These are phyloP conservation scores for Yamadazyma laniorum DNA, from an alignment of 805 yeast species.

Conservation along the genomic window DNA sequence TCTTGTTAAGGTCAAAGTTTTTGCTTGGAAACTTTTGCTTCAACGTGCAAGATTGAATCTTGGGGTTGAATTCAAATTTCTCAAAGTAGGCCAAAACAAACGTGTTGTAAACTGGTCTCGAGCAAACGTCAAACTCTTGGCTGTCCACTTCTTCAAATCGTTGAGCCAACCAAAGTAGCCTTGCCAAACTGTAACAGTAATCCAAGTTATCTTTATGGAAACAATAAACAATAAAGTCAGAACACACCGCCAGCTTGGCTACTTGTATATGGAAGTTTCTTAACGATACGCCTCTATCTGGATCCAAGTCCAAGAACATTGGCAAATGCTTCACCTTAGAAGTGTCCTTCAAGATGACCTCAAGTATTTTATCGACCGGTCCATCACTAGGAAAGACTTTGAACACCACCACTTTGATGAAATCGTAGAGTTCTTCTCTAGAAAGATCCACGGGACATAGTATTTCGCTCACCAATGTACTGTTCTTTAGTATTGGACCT, in stretches of 20 bases:
- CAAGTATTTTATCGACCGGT: slow-evolving; percentile 16
- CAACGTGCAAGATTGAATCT: slow-evolving; percentile 2
- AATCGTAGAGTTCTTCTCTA: slow-evolving; percentile 27
- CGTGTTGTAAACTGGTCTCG: slow-evolving; percentile 12
- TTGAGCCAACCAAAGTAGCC: slow-evolving; percentile 41
- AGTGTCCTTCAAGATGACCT: slow-evolving; percentile 41
- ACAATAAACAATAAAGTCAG: slow-evolving; percentile 79
- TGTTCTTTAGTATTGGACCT: slow-evolving; percentile 45
- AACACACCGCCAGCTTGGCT: slow-evolving; percentile 69
- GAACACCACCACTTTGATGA: slow-evolving; percentile 17
- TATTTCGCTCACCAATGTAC: slow-evolving; percentile 53
- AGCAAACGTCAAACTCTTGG: neutral
- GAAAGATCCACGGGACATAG: slow-evolving; percentile 49
- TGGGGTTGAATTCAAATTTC: slow-evolving; percentile 1
- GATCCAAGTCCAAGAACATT: slow-evolving; percentile 59
- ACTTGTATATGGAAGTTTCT: slow-evolving; percentile 86
- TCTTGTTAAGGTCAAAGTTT: slow-evolving; percentile 11
- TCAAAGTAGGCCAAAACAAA: slow-evolving; percentile 11
- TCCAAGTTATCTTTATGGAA: slow-evolving; percentile 30
- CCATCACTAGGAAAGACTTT: slow-evolving; percentile 23
- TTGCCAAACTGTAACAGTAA: slow-evolving; percentile 21
- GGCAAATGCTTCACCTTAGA: slow-evolving; percentile 46
- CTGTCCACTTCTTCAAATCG: slow-evolving; percentile 17
- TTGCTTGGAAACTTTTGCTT: slow-evolving; percentile 8
- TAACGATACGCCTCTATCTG: slow-evolving; percentile 68